These are phyloP conservation scores for Debaryomycetaceae sp. DNA, from an alignment of 1,139 yeast genomes.

Conservation along the genomic window DNA sequence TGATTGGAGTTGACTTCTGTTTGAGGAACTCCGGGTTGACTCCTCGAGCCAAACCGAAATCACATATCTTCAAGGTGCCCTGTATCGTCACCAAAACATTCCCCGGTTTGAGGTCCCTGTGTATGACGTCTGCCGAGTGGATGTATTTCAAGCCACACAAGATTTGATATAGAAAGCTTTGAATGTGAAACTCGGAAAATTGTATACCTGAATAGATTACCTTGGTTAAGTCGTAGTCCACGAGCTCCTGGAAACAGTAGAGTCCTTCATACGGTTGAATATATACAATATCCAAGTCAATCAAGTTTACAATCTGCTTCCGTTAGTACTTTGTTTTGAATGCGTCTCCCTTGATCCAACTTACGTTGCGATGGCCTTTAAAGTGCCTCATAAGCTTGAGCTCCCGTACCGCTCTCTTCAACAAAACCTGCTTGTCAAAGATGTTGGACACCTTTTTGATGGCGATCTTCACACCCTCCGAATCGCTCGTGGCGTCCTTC, in stretches of 20 bases:
- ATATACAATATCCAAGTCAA: conserved; percentile 69
- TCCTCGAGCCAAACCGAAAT: conserved; percentile 86
- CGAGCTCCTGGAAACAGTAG: conserved; percentile 75
- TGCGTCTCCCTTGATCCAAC: conserved; percentile 7
- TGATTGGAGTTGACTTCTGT: conserved; percentile 44
- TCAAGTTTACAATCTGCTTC: conserved; percentile 56
- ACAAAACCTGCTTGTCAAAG: conserved; percentile 57
- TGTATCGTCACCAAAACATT: conserved; percentile 70
- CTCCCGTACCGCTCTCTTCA: conserved; percentile 77
- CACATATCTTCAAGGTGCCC: conserved; percentile 77
- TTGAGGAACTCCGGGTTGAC: conserved; percentile 44
- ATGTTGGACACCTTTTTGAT: conserved; percentile 75
- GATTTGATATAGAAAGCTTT: conserved; percentile 71
- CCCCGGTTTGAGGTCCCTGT: conserved; percentile 83
- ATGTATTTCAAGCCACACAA: conserved; percentile 77
- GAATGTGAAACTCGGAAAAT: conserved; percentile 80
- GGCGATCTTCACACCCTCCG: conserved; percentile 43
- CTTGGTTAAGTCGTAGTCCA: conserved; percentile 74
- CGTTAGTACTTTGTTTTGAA: conserved; percentile 2
- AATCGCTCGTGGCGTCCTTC: conserved; percentile 12
- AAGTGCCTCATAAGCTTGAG: conserved; percentile 73
- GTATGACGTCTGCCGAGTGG: conserved; percentile 83
- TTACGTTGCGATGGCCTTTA: conserved; percentile 72
- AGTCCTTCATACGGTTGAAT: conserved; percentile 74
- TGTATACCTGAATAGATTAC: conserved; percentile 76